These are phyloP conservation scores for Vanrija sp. DNA, from an alignment of 1,284 basidiomycete genomes.

Conservation along the genomic window DNA sequence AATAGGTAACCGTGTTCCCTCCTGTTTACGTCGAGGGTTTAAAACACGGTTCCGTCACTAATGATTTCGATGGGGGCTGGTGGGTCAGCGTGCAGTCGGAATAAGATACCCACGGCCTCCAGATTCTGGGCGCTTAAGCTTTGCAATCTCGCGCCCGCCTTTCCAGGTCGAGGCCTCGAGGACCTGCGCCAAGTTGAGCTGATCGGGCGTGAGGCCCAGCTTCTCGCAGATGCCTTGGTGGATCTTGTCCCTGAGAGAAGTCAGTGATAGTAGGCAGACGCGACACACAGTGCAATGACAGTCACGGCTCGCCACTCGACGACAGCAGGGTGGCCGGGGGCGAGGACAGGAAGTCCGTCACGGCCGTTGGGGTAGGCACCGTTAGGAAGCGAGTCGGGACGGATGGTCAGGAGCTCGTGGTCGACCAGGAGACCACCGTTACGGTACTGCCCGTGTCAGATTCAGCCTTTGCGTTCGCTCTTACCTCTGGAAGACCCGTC, in stretches of 20 bases:
- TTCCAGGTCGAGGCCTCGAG: constrained; percentile 95
- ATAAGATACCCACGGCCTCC: constrained; percentile 54
- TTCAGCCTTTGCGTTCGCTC: constrained; percentile 36
- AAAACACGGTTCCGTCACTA: constrained; percentile 38
- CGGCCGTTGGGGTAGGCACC: constrained; percentile 33
- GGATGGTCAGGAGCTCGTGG: constrained; percentile 63
- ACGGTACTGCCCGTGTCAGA: constrained; percentile 66
- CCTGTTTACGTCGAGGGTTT: background rate
- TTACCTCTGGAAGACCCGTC: constrained; percentile 46
- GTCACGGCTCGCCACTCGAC: constrained; percentile 96
- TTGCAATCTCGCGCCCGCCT: constrained; percentile 86
- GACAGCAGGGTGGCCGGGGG: constrained; percentile 74
- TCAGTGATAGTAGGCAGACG: background rate
- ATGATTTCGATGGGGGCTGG: constrained; percentile 35
- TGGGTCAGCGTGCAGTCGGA: background rate
- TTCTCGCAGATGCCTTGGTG: constrained; percentile 65
- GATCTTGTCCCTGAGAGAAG: constrained; percentile 65
- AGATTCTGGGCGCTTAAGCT: constrained; percentile 63
- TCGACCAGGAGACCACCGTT: constrained; percentile 89
- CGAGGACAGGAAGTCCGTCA: constrained; percentile 57
- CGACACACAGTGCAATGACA: constrained; percentile 75
- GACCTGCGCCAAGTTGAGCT: constrained; percentile 71
- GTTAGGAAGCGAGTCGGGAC: constrained; percentile 50
- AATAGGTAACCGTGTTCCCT: background rate
- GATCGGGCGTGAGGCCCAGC: constrained; percentile 53